phyloP scores from a whole-genome alignment of 768 basidiomycete genomes.

The Phaffia tasmanica region DNA sequence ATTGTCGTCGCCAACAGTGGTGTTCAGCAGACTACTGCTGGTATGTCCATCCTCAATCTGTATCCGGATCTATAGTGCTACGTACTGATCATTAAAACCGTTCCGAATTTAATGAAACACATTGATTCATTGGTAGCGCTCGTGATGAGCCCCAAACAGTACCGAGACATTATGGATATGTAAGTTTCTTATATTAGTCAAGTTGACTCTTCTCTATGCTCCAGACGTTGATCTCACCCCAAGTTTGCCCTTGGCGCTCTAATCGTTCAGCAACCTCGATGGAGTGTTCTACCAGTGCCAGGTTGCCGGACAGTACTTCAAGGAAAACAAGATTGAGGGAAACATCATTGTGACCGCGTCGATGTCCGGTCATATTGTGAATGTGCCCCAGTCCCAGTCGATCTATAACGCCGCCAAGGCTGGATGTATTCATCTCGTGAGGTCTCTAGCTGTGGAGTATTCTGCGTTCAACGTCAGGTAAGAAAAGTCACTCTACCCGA shows the following conservation, averaged over 20 bases:
- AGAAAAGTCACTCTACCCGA: too few relatives aligned
- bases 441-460: slow-evolving; percentile 25
- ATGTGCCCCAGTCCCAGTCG: slow-evolving; percentile 15
- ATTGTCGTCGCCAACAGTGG: slow-evolving; percentile 27
- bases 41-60: background rate
- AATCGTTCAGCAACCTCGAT: slow-evolving; percentile 7
- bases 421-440: slow-evolving; percentile 25
- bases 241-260: background rate
- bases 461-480: slow-evolving; percentile 17
- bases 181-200: background rate
- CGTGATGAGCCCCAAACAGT: slow-evolving; percentile 13
- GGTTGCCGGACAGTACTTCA: slow-evolving; percentile 22
- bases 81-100: too few relatives aligned
- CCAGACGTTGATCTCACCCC: background rate
- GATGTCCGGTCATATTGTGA: slow-evolving; percentile 22
- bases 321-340: slow-evolving; percentile 12
- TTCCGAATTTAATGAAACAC: too few relatives aligned
- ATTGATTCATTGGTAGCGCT: background rate
- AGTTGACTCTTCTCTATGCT: background rate
- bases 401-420: slow-evolving; percentile 25
- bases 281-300: slow-evolving; percentile 26
- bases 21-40: slow-evolving; percentile 25
- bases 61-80: too few relatives aligned
- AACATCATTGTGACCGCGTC: slow-evolving; percentile 23
- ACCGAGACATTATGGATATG: slow-evolving; percentile 11